Conservation (phyloP, 2,329 filamentous ascomycete genomes). For the Pseudogymnoascus sp. region DNA sequence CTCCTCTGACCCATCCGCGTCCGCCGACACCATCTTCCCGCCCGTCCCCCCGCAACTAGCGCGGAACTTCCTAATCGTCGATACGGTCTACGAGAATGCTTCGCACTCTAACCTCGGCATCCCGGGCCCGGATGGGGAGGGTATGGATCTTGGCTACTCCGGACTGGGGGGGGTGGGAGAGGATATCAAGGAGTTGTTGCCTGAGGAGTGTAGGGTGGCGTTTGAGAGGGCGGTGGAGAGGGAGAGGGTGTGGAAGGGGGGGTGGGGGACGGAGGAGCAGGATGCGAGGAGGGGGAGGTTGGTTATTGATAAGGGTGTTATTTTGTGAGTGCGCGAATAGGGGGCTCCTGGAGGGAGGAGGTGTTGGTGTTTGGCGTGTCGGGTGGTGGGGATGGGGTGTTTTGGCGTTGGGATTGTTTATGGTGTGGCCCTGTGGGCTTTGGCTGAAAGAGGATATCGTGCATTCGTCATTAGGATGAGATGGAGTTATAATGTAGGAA, state of each 20-base stretch:
- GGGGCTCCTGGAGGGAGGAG: no score
- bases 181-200: constrained; percentile 58
- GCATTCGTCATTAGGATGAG: no score
- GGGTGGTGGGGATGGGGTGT: not conserved
- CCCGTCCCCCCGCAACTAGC: constrained; percentile 48
- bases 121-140: constrained; percentile 48
- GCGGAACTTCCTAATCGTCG: constrained; percentile 55
- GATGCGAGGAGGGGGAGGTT: constrained; percentile 46
- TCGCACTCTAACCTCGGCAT: constrained; percentile 45
- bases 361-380: no score
- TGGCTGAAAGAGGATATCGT: not conserved
- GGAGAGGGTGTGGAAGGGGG: constrained; percentile 64
- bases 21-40: constrained; percentile 39
- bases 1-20: constrained; percentile 23
- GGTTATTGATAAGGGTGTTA: constrained; percentile 56
- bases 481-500: not conserved
- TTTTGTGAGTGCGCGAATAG: constrained; percentile 40
- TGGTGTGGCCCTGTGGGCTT: not conserved
- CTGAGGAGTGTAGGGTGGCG: constrained; percentile 60
- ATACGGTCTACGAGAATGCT: constrained; percentile 51
- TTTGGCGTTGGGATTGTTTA: not conserved
- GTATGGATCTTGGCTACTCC: constrained; percentile 38
- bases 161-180: constrained; percentile 57
- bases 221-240: constrained; percentile 59
- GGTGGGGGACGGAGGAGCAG: constrained; percentile 62